Conservation (phyloP, 2,329 filamentous ascomycete genomes). For the Aaosphaeria arxii region DNA sequence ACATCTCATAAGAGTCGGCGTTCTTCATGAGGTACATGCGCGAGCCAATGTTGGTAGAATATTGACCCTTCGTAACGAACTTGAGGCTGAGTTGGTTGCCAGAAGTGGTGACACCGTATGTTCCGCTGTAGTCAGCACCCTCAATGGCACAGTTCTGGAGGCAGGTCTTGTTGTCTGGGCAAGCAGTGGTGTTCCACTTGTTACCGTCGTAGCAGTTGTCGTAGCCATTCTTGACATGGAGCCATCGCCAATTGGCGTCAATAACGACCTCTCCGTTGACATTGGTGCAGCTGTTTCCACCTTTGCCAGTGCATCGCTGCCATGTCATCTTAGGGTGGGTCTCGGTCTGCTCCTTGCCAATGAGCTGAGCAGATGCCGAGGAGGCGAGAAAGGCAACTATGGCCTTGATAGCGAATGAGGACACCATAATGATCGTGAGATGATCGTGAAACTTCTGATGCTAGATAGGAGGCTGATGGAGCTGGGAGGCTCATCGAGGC, state of each 20-base stretch:
- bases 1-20: slow-evolving; percentile 20
- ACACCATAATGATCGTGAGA: slow-evolving; percentile 13
- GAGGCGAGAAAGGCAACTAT: slow-evolving; percentile 21
- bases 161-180: slow-evolving; percentile 26
- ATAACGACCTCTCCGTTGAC: slow-evolving; percentile 29
- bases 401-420: slow-evolving; percentile 15
- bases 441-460: neutral
- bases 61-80: slow-evolving; percentile 50
- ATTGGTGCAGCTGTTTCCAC: slow-evolving; percentile 20
- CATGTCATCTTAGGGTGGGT: slow-evolving; percentile 30
- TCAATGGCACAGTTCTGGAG: slow-evolving; percentile 29
- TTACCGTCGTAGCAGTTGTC: slow-evolving; percentile 30
- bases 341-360: slow-evolving; percentile 30
- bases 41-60: slow-evolving; percentile 27
- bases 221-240: slow-evolving; percentile 36
- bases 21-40: slow-evolving; percentile 26
- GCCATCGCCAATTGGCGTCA: slow-evolving; percentile 46
- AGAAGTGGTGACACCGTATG: slow-evolving; percentile 46
- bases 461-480: neutral
- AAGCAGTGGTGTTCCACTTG: slow-evolving; percentile 33
- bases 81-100: slow-evolving; percentile 49
- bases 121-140: slow-evolving; percentile 26
- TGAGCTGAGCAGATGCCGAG: slow-evolving; percentile 24
- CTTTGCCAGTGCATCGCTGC: slow-evolving; percentile 23
- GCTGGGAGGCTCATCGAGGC: slow-evolving; percentile 3